Percentiles rank a stretch among this genome's conserved stretches.
Evolutionary conservation across 2,329 filamentous ascomycete species (phyloP).

Genomic region (Basipetospora chlamydospora): DNA sequence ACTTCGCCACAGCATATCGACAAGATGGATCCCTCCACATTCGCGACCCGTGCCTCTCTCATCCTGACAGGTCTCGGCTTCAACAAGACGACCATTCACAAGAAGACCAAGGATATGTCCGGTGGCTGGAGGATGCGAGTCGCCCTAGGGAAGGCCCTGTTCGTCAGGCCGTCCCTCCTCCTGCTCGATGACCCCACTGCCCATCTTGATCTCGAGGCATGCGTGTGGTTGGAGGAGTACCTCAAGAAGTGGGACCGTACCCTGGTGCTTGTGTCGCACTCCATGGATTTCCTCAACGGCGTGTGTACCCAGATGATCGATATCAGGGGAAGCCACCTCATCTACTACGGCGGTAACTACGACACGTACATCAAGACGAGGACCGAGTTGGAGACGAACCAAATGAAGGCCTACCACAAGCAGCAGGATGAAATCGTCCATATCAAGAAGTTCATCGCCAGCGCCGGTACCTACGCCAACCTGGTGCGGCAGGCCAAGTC

Average conservation of each 20-base stretch:
- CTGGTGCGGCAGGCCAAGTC: constrained; percentile 98
- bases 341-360: constrained; percentile 99
- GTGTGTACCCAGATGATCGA: constrained; percentile 98
- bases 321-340: constrained; percentile 76
- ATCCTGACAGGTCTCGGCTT: constrained; percentile 98
- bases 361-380: constrained; percentile 95
- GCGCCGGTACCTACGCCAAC: constrained; percentile 98
- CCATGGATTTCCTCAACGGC: constrained; percentile 97
- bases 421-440: constrained; percentile 98
- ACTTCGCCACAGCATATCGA: constrained; percentile 67
- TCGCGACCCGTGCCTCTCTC: constrained; percentile 85
- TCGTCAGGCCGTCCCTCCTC: constrained; percentile 92
- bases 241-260: constrained; percentile 99
- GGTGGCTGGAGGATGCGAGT: constrained; percentile 99
- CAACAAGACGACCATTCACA: constrained; percentile 95
- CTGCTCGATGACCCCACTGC: constrained; percentile 96
- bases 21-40: constrained; percentile 95
- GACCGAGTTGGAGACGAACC: constrained; percentile 87
- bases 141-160: constrained; percentile 89
- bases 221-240: constrained; percentile 99
- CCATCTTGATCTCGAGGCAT: constrained; percentile 97
- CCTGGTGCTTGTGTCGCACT: constrained; percentile 91
- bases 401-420: constrained; percentile 98
- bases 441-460: constrained; percentile 99
- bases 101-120: constrained; percentile 99